Evolutionary conservation across 768 basidiomycete genomes (phyloP), one percentile per base, ranked within the genome.

Genomic region (Pleurotus salmoneostramineus): DNA sequence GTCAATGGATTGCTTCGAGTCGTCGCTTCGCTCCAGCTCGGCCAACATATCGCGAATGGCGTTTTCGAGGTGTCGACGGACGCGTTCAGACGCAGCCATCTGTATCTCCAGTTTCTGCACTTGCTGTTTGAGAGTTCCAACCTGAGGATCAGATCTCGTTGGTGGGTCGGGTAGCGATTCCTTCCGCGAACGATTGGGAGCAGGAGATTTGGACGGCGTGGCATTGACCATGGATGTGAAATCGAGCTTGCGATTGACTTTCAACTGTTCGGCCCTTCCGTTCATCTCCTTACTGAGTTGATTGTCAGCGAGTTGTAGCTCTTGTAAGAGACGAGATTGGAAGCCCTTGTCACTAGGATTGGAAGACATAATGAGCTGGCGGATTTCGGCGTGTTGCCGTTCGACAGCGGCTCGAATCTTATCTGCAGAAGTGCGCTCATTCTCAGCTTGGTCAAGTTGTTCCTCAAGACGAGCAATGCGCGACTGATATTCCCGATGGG

Each of bases 371-470:
- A 90, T 81, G 21, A 89, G 74, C n/a, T 81, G 75, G 4, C 87
- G 83, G 43, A 91, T 80, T 60, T 91, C 88, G n/a, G 80, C 79
- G 64, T 89, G 88, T 56, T 89, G 87, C 12, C 78, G 79, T 62
- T 84, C 83, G 33, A 89, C 79, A 47, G 79, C 83, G 37, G 83
- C 82, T 62, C 78, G 82, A 62, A 89, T 84, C 61, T 77, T 79
- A 2, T 78, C 69, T 2, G 80, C 79, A 31, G 79, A 81, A 3
- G 72, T 65, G 52, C 79, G 77, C 0, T 80, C 74, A 11, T 76
- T 70, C 56, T 85, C 81, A 1, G 81, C 74, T 36, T 88, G 83
- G 43, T 82, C 78, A 4, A 89, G 70, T 59, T 84, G 82, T 32
- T 72, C 72, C 66, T 91, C 85, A 3, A 91, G 73, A 49, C 86